Evolutionary conservation across 192 early-diverging fungal genomes (phyloP).

Genomic region (Dimargaris cristalligena): DNA sequence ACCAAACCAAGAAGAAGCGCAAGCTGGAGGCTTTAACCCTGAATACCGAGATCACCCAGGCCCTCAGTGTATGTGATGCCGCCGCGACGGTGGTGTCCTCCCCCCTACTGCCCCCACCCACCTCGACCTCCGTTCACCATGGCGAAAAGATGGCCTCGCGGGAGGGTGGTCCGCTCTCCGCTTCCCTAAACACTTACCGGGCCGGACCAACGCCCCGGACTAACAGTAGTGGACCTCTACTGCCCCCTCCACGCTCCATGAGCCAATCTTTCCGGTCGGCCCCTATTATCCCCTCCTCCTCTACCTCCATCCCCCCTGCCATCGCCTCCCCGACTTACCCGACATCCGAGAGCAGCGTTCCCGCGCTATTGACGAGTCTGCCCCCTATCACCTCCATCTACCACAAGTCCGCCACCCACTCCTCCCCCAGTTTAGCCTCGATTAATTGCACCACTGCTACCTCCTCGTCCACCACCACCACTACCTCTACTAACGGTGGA

Average conservation of each 20-base stretch:
- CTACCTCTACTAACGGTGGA: not conserved
- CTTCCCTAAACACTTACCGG: no score
- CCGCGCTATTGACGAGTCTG: not conserved
- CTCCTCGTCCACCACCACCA: not conserved
- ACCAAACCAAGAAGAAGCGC: constrained; percentile 1
- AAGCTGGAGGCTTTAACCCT: constrained; percentile 4
- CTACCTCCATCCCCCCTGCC: no score
- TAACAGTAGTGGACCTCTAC: no score
- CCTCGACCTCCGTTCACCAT: no score
- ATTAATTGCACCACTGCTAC: not conserved
- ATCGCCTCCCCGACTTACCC: no score
- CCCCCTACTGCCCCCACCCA: not conserved
- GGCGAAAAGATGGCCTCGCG: no score
- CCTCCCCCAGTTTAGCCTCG: not conserved
- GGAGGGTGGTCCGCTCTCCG: no score
- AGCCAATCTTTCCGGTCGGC: no score
- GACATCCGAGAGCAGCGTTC: no score
- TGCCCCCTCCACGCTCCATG: no score
- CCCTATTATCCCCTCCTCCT: no score
- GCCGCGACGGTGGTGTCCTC: not conserved
- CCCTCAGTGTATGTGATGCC: not conserved
- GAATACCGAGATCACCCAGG: constrained; percentile 8
- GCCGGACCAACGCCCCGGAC: no score
- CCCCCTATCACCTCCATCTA: not conserved
- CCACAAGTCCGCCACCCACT: not conserved